Evolutionary conservation across 495 filamentous ascomycete species (phyloP), one percentile per base, ranked within the genome.

Genomic region (Aspergillus funiculosus): DNA sequence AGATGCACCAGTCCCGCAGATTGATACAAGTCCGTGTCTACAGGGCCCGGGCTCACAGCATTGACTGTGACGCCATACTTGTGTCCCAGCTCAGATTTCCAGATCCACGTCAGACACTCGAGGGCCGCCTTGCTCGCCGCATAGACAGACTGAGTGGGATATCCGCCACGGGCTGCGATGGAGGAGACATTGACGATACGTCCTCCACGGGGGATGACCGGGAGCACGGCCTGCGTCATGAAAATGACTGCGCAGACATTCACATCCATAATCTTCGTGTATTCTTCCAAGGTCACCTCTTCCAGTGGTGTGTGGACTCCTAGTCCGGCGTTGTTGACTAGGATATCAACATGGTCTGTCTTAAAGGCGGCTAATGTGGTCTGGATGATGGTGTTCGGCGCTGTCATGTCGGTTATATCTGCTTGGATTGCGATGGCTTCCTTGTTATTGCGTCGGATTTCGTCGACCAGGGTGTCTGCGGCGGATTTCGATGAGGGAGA

Each of bases 141-240:
- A 29, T 67, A 67, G 0, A 62, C 49, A 10, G 60, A 50, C 17
- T 52, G 39, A 2, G 57, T 51, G 3, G 43, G 30, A 27, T 55
- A 52, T 2, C 60, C 60, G 20, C 56, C 38, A 24, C 54, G 50
- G 0, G 74, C 68, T 5, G 59, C 63, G 11, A 71, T 60, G 11
- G 63, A 67, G 8, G 68, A 66, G n/a, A 73, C 59, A 38, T 72
- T 68, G 47, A 74, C 62, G 25, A 73, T 66, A 2, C 72, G 62
- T 7, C 72, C 68, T 2, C 67, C 69, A 0, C 46, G 59, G 0
- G 65, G 58, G 61, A 73, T 65, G 19, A 63, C 58, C 1, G 70
- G 68, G 2, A 72, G 39, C n/a, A 54, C 55, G 0, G 64, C 62
- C 43, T 72, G 68, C 5, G 62, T 63, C 38, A 69, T 42, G 51